phyloP scores from a whole-genome alignment of 202 grass and related monocot genomes.

The Brachypodium distachyon region DNA sequence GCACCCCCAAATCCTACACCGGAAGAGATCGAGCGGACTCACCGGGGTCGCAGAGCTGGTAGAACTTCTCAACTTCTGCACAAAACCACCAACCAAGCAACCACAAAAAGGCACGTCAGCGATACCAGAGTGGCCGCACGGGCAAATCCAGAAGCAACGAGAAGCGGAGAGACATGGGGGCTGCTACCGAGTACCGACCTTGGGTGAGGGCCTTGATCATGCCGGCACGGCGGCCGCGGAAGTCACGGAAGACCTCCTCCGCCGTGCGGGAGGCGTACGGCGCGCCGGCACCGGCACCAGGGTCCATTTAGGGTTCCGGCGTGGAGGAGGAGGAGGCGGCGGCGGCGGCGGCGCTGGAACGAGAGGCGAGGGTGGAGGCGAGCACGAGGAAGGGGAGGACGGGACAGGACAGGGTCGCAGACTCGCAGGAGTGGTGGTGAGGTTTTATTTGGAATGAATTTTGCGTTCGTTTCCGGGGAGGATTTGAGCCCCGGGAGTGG shows the following conservation, averaged over 20 bases:
- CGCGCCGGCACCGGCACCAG: slow-evolving; percentile 27
- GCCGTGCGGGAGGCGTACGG: slow-evolving; percentile 65
- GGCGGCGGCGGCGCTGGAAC: slow-evolving; percentile 13
- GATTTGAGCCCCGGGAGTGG: not conserved
- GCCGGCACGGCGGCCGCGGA: slow-evolving; percentile 81
- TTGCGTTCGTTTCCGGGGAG: not conserved
- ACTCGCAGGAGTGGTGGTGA: slow-evolving; percentile 4
- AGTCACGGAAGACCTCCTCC: slow-evolving; percentile 97
- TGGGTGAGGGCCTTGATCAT: slow-evolving; percentile 98
- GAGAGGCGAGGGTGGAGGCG: slow-evolving; percentile 6
- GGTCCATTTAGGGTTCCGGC: slow-evolving; percentile 68
- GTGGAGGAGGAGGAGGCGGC: not conserved
- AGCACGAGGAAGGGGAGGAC: slow-evolving; percentile 15
- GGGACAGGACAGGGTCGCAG: slow-evolving; percentile 12
- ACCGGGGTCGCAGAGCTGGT: slow-evolving; percentile 95
- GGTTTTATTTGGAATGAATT: slow-evolving; percentile 31
- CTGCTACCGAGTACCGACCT: no score
- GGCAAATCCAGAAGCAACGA: slow-evolving; percentile 3
- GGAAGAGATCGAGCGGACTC: slow-evolving; percentile 31
- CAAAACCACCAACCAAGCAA: slow-evolving; percentile 11
- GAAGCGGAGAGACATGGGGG: not conserved
- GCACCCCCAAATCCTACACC: slow-evolving; percentile 22
- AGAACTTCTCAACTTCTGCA: slow-evolving; percentile 97
- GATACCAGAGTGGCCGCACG: not conserved
- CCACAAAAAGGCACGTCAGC: not conserved